Percentiles rank a stretch among this genome's conserved stretches.
These are phyloP conservation scores for Posidonia oceanica DNA, from an alignment of 116 monocot species.

Conservation along the genomic window DNA sequence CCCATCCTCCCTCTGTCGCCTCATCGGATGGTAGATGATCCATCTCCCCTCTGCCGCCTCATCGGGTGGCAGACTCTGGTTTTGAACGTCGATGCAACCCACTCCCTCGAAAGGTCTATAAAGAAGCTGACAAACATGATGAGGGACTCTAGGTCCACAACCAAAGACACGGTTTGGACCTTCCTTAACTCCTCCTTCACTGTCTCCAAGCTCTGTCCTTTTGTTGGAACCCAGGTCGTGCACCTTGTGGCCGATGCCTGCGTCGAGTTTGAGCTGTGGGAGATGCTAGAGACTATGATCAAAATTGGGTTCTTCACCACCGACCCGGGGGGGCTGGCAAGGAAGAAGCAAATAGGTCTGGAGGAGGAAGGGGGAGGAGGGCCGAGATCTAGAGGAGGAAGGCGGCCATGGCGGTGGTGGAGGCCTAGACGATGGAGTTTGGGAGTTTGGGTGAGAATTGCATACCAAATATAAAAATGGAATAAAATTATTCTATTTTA, in stretches of 20 bases:
- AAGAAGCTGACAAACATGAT: constrained; percentile 31
- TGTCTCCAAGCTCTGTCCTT: constrained; percentile 16
- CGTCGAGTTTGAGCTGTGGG: constrained; percentile 38
- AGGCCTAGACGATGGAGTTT: too few relatives aligned
- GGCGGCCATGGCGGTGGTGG: too few relatives aligned
- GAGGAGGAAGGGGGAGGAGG: too few relatives aligned
- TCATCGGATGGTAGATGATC: constrained; percentile 26
- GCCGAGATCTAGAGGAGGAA: too few relatives aligned
- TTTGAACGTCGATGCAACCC: constrained; percentile 15
- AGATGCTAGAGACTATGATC: constrained; percentile 31
- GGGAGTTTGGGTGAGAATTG: too few relatives aligned
- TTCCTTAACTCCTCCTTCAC: constrained; percentile 38
- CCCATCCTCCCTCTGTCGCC: constrained; percentile 19
- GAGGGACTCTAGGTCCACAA: constrained; percentile 20
- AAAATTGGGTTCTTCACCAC: not conserved
- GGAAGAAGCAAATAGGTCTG: constrained; percentile 32
- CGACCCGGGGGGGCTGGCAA: constrained; percentile 19
- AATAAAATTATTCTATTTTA: too few relatives aligned
- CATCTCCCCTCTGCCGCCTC: constrained; percentile 21
- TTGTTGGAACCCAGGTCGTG: constrained; percentile 23
- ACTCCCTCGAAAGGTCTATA: constrained; percentile 9
- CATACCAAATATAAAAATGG: too few relatives aligned
- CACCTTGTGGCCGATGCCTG: constrained; percentile 34
- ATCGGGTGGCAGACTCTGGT: constrained; percentile 41
- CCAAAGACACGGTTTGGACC: too few relatives aligned